Conservation (phyloP, 2,329 filamentous ascomycete species). For the Penicillium hordei region DNA sequence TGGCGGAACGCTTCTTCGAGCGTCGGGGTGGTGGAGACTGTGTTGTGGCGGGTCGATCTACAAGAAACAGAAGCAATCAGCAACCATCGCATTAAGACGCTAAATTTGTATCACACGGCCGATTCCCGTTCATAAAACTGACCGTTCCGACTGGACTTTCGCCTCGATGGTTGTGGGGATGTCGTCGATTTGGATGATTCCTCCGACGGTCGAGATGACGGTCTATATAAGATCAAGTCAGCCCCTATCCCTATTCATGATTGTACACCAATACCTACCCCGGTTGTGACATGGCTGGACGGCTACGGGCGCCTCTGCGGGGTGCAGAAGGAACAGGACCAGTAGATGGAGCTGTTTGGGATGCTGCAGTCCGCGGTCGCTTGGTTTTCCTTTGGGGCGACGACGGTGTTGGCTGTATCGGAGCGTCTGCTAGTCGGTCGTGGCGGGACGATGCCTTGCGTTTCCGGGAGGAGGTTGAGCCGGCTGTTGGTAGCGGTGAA, state of each 20-base stretch:
- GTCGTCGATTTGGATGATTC: constrained; percentile 57
- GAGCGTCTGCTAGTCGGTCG: constrained; percentile 45
- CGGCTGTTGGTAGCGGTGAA: constrained; percentile 42
- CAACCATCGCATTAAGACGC: not conserved
- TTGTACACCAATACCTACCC: constrained; percentile 34
- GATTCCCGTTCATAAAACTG: constrained; percentile 46
- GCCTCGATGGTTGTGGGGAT: constrained; percentile 64
- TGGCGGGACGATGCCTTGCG: constrained; percentile 66
- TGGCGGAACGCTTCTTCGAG: constrained; percentile 56
- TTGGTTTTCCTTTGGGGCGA: constrained; percentile 62
- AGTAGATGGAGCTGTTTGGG: constrained; percentile 40
- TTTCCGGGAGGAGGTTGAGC: constrained; percentile 62
- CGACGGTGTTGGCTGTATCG: constrained; percentile 33
- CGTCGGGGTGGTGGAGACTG: constrained; percentile 41
- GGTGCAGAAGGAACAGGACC: constrained; percentile 43
- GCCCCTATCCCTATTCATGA: constrained; percentile 7
- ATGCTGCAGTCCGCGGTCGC: constrained; percentile 65
- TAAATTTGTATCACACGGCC: not conserved
- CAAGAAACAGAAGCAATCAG: constrained; percentile 13
- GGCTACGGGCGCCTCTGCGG: constrained; percentile 42
- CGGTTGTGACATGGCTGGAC: constrained; percentile 44
- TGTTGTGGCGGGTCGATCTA: constrained; percentile 36
- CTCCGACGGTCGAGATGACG: constrained; percentile 64
- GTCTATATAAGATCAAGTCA: constrained; percentile 45
- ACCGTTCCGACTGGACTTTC: constrained; percentile 72